These are phyloP conservation scores for Leishmania amazonensis DNA, from an alignment of 208 protist species.

Conservation along the genomic window DNA sequence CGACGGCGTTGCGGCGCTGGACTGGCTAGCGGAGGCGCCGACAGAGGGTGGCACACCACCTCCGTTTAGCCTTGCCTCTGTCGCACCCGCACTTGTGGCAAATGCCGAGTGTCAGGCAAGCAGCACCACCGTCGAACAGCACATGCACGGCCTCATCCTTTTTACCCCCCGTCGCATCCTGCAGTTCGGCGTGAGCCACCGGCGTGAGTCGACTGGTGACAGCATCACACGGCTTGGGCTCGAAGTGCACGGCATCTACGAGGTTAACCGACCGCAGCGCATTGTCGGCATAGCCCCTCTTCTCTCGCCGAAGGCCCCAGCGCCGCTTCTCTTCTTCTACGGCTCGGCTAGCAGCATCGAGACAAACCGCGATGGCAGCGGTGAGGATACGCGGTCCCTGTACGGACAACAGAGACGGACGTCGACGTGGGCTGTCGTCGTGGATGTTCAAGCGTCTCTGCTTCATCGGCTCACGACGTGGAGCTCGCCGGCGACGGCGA, in stretches of 20 bases:
- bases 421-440: slow-evolving; percentile 4
- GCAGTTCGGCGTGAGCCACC: slow-evolving; percentile 5
- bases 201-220: not conserved
- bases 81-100: not conserved
- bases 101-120: not conserved
- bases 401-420: slow-evolving; percentile 10
- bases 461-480: slow-evolving; percentile 8
- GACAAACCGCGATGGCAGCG: not conserved
- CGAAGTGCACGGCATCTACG: slow-evolving; percentile 13
- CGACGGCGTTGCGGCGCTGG: slow-evolving; percentile 12
- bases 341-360: not conserved
- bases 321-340: slow-evolving; percentile 14
- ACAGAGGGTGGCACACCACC: slow-evolving; percentile 2
- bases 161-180: slow-evolving; percentile 9
- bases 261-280: not conserved
- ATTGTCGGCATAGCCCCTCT: slow-evolving; percentile 5
- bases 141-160: slow-evolving; percentile 6
- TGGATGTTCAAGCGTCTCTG: slow-evolving; percentile 8
- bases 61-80: not conserved
- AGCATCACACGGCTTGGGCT: not conserved
- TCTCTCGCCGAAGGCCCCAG: not conserved
- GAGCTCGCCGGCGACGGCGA: not conserved
- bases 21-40: slow-evolving; percentile 12
- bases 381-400: not conserved
- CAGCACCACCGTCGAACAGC: not conserved